These are phyloP conservation scores for Rusavskia elegans DNA, from an alignment of 495 filamentous ascomycete species.

Conservation along the genomic window DNA sequence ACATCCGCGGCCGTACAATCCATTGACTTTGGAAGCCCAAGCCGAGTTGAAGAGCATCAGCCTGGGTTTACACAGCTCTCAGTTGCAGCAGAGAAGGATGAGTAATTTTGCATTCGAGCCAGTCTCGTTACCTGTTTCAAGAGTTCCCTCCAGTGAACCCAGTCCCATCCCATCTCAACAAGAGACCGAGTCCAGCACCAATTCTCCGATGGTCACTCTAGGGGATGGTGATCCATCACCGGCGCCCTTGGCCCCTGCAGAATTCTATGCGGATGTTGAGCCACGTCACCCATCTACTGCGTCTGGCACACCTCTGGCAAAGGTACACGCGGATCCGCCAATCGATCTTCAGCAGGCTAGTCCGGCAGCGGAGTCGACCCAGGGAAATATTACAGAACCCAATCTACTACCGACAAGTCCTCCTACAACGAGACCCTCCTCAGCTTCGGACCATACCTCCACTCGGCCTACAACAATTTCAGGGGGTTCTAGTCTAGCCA, in stretches of 20 bases:
- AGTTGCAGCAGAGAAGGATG: conserved; percentile 66
- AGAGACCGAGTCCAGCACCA: conserved; percentile 10
- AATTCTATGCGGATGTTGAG: conserved; percentile 40
- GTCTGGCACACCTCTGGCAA: conserved; percentile 8
- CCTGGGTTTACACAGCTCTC: conserved; percentile 51
- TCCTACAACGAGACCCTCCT: conserved; percentile 29
- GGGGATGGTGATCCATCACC: conserved; percentile 52
- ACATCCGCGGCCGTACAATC: conserved; percentile 15
- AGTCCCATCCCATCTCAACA: conserved; percentile 14
- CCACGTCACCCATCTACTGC: background rate
- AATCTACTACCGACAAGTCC: conserved; percentile 16
- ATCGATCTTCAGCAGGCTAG: too few relatives aligned
- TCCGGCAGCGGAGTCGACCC: conserved; percentile 6
- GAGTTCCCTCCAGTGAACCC: conserved; percentile 31
- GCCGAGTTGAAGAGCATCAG: conserved; percentile 58
- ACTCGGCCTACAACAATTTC: conserved; percentile 27
- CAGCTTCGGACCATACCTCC: conserved; percentile 24
- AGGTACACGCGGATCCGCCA: conserved; percentile 24
- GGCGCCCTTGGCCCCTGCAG: conserved; percentile 78
- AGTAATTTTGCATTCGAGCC: conserved; percentile 77
- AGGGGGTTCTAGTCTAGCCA: conserved; percentile 23
- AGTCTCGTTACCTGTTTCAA: conserved; percentile 69
- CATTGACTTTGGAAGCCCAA: conserved; percentile 32
- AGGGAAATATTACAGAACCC: conserved; percentile 7
- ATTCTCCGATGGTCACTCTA: conserved; percentile 18